Conservation (phyloP, 106 monocot species). For the Acorus calamus region DNA sequence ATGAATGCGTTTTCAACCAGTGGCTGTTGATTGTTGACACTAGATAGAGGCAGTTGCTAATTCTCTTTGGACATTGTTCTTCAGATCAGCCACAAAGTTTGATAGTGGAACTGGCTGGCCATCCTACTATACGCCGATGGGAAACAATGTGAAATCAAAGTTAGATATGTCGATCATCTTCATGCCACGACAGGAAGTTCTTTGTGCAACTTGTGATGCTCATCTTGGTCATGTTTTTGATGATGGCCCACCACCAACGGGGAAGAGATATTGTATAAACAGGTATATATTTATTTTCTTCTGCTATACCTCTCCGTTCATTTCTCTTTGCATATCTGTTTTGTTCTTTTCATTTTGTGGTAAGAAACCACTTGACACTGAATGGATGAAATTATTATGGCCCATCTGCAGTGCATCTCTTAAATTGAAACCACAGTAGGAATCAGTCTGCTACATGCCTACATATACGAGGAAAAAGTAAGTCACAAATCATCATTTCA, state of each 20-base stretch:
- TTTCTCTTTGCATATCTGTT: neutral
- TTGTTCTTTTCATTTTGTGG: neutral
- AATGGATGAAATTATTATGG: neutral
- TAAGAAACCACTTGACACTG: neutral
- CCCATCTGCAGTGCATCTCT: conserved; percentile 26
- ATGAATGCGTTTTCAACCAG: neutral
- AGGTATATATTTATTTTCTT: conserved; percentile 28
- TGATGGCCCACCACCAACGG: conserved; percentile 84
- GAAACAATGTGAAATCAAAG: conserved; percentile 70
- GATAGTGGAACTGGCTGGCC: conserved; percentile 99
- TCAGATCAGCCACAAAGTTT: conserved; percentile 72
- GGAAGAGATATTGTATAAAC: conserved; percentile 86
- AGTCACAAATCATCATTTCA: too few species aligned
- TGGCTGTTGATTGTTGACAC: neutral
- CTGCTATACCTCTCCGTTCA: neutral
- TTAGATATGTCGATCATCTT: conserved; percentile 85
- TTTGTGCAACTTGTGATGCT: conserved; percentile 77
- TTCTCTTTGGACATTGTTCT: neutral
- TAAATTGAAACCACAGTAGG: conserved; percentile 25
- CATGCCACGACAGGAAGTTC: conserved; percentile 85
- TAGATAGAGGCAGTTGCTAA: neutral
- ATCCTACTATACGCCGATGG: conserved; percentile 67
- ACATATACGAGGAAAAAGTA: too few species aligned
- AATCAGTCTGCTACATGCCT: too few species aligned
- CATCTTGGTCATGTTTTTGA: conserved; percentile 95